phyloP scores from a whole-genome alignment of 495 filamentous ascomycete genomes.

The Penicillium roqueforti region DNA sequence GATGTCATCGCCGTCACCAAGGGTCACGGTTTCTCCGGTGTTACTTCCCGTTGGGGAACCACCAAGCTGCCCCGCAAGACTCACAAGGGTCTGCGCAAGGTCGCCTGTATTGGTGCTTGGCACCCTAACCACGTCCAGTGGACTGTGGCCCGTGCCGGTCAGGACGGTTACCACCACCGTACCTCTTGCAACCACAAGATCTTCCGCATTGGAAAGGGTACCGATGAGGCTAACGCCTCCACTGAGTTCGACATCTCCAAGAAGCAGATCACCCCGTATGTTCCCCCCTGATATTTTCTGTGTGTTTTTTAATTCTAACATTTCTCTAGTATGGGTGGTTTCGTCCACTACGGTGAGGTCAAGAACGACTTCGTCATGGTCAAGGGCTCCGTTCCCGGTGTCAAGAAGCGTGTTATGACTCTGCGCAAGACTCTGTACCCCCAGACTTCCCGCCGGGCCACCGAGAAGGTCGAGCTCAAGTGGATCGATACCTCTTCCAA shows the following conservation, averaged over 20 bases:
- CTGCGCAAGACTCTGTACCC: conserved; percentile 98
- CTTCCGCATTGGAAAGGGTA: conserved; percentile 94
- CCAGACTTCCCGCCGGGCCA: conserved; percentile 88
- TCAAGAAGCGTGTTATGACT: conserved; percentile 99
- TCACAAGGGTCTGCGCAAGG: conserved; percentile 99
- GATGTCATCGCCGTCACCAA: conserved; percentile 99
- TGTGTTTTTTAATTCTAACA: conserved; percentile 25
- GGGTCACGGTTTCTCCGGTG: conserved; percentile 97
- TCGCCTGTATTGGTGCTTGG: conserved; percentile 99
- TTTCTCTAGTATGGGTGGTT: conserved; percentile 80
- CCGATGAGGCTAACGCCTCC: conserved; percentile 82
- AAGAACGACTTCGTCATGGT: conserved; percentile 99
- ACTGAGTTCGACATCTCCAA: conserved; percentile 97
- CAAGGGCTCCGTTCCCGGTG: conserved; percentile 96
- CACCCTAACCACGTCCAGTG: conserved; percentile 99
- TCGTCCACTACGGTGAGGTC: conserved; percentile 98
- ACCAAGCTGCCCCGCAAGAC: conserved; percentile 99
- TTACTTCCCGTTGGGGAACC: conserved; percentile 97
- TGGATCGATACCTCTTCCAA: conserved; percentile 99
- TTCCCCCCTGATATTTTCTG: conserved; percentile 24
- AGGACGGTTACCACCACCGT: conserved; percentile 99
- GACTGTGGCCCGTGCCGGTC: conserved; percentile 99
- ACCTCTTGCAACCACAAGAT: conserved; percentile 99
- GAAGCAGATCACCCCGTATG: conserved; percentile 99
- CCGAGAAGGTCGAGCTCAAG: conserved; percentile 99